Base-by-base conservation (phyloP, 345 rosid species). In the rapeseed (Brassica napus) region DNA sequence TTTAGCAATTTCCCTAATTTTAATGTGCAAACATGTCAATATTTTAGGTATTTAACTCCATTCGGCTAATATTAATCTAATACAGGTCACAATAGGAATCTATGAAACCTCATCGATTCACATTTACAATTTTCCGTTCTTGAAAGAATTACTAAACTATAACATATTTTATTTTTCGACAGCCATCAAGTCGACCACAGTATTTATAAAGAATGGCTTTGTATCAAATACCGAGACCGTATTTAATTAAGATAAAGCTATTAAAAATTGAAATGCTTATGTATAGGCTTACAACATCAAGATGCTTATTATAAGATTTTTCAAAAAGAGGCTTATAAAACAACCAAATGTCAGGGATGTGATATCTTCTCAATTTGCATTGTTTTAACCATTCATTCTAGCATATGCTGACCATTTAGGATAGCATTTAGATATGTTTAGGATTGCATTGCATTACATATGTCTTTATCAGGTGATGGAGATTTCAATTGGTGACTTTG, bases 231-330 rank as follows among this genome's bases (percentile, higher is more conserved):
- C 59, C 54, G 0, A 66, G 62, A 37, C 63, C 60, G 61, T 23
- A 31, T 67, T n/a, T 57, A 35, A 28, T 11, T 66, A 31, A 64
- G 52, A 71, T 35, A 62, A 90, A 84, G 9, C 77, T 90, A 71
- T 79, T 83, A 32, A 52, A 52, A 52, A 52, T 14, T 52, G 21
- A 80, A 79, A 62, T 80, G 83, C 79, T 79, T 79, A 74, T 73
- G 82, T 61, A 68, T 60, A 73, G 1, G 82, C 78, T 80, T 47
- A 80, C 79, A 72, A 14, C 73, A 79, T 73, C 21, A 52, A 47
- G 55, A 47, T 47, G 55, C 57, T 5, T 12, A 3, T 14, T 42
- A 42, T 47, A 23, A 23, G 24, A 23, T 23, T 23, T 23, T 23
- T 23, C 24, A 23, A 23, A 23, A 23, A 23, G 24, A 47, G 54